Percentiles rank a stretch among this genome's conserved stretches.
These are phyloP conservation scores for Cladosporium sp. DNA, from an alignment of 2,329 filamentous ascomycete species.

Conservation along the genomic window DNA sequence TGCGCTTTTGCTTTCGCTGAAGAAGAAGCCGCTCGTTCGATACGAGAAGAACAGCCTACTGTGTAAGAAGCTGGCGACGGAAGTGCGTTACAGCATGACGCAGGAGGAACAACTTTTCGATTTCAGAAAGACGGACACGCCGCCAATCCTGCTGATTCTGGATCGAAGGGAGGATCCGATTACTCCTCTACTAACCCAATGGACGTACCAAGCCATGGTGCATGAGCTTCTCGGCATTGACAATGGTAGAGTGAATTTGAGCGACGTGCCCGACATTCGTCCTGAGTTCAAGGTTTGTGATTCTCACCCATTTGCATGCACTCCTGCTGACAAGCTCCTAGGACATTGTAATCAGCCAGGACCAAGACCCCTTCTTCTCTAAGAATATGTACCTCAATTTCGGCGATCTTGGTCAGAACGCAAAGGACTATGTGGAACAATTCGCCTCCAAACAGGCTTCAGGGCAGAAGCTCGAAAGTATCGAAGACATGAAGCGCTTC, in stretches of 20 bases:
- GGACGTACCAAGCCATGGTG: slow-evolving; percentile 99
- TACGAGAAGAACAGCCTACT: slow-evolving; percentile 88
- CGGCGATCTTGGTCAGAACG: slow-evolving; percentile 88
- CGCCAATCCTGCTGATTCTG: slow-evolving; percentile 83
- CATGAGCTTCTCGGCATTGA: slow-evolving; percentile 91
- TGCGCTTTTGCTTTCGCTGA: slow-evolving; percentile 78
- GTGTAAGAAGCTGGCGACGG: slow-evolving; percentile 87
- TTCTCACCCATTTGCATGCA: background rate
- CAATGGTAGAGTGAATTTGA: slow-evolving; percentile 89
- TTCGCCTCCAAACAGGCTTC: slow-evolving; percentile 98
- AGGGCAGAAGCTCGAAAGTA: slow-evolving; percentile 92
- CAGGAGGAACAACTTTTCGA: slow-evolving; percentile 97
- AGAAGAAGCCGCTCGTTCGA: slow-evolving; percentile 93
- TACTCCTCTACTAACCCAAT: slow-evolving; percentile 89
- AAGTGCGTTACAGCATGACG: slow-evolving; percentile 86
- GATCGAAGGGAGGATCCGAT: slow-evolving; percentile 93
- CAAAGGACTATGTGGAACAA: slow-evolving; percentile 98
- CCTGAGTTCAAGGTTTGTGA: slow-evolving; percentile 65
- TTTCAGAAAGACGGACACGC: slow-evolving; percentile 90
- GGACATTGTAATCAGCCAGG: slow-evolving; percentile 91
- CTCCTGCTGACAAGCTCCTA: slow-evolving; percentile 17
- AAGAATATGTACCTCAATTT: slow-evolving; percentile 99
- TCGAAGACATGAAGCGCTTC: slow-evolving; percentile 97
- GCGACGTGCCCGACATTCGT: slow-evolving; percentile 74
- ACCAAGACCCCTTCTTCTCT: slow-evolving; percentile 97